A percentile compares a stretch with the other conserved stretches of the same genome.
These are phyloP conservation scores for Gloeopeniophorella convolvens DNA, from an alignment of 768 basidiomycete genomes.

Conservation along the genomic window DNA sequence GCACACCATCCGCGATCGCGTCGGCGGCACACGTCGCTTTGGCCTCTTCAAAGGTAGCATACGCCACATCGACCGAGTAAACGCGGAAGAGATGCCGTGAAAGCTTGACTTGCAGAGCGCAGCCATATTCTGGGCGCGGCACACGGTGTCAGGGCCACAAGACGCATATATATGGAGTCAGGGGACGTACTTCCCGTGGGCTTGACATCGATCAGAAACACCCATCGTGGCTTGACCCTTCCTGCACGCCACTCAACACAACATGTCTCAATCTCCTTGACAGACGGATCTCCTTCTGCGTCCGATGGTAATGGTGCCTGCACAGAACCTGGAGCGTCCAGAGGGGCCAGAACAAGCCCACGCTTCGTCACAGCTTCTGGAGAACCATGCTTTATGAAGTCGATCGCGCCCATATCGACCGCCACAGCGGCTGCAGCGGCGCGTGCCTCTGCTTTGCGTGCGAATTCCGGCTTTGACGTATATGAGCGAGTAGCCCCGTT, in stretches of 20 bases:
- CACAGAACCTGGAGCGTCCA: constrained; percentile 21
- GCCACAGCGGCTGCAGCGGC: constrained; percentile 46
- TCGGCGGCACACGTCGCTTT: constrained; percentile 45
- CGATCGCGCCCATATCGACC: constrained; percentile 51
- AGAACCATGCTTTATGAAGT: constrained; percentile 48
- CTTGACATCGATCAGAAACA: constrained; percentile 42
- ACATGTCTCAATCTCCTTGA: constrained; percentile 44
- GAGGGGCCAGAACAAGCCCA: constrained; percentile 28
- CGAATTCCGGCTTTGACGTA: constrained; percentile 39
- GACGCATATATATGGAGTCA: constrained; percentile 20
- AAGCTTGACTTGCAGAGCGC: constrained; percentile 49
- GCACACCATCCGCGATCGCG: constrained; percentile 46
- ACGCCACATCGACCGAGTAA: constrained; percentile 44
- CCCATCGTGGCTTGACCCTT: constrained; percentile 48
- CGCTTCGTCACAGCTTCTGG: constrained; percentile 32
- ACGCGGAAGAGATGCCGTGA: constrained; percentile 43
- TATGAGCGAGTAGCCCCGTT: constrained; percentile 47
- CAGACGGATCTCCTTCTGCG: constrained; percentile 18
- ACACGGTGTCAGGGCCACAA: constrained; percentile 22
- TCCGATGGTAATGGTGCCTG: constrained; percentile 5
- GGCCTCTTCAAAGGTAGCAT: constrained; percentile 38
- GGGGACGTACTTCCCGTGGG: constrained; percentile 34
- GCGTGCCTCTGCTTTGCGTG: constrained; percentile 48
- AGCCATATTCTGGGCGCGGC: constrained; percentile 34
- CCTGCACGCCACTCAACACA: constrained; percentile 51